Base-by-base conservation (phyloP, 805 yeast genomes). In the Ogataea methanolica region DNA sequence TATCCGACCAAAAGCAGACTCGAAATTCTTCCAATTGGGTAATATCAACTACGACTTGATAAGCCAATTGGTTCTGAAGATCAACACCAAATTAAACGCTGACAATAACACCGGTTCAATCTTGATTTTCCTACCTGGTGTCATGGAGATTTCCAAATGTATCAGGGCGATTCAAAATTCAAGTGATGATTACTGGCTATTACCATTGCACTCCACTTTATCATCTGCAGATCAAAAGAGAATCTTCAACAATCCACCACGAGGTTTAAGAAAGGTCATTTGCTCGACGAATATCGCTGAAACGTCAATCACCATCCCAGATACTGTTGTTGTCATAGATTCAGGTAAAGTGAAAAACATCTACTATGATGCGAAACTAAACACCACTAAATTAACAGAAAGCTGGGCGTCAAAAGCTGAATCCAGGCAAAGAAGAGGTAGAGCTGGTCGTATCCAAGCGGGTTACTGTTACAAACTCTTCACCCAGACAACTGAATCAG, bases 261-360 rank as follows among this genome's bases (percentile, higher is more conserved):
- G 49, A 0, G 83, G 82, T 14, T 50, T 60, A 1, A 73, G 97
- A 52, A 92, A 92, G 56, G 77, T 92, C 36, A 90, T 92, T 12
- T 92, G 86, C 0, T 80, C 96, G 1, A 92, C 99, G 0, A 91
- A 92, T 61, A 88, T 92, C 49, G 99, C 99, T 0, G 99, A 92
- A 67, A 92, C 99, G 0, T 92, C 99, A 15, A 90, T 92, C 54
- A 92, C 99, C 1, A 92, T 92, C 46, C 88, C 96, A 15, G 99
- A 92, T 66, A 88, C 92, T 66, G 96, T 90, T 11, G 96, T 82
- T 0, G 97, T 92, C 1, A 77, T 92, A 39, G 98, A 92, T 61
- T 70, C 87, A 1, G 99, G 99, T 2, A 72, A 89, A 44, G 91
- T 88, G 6, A 92, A 92, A 58, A 82, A 83, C 15, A 78, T 88